Evolutionary conservation across 495 filamentous ascomycete genomes (phyloP).

Genomic region (Penicilliopsis zonata): DNA sequence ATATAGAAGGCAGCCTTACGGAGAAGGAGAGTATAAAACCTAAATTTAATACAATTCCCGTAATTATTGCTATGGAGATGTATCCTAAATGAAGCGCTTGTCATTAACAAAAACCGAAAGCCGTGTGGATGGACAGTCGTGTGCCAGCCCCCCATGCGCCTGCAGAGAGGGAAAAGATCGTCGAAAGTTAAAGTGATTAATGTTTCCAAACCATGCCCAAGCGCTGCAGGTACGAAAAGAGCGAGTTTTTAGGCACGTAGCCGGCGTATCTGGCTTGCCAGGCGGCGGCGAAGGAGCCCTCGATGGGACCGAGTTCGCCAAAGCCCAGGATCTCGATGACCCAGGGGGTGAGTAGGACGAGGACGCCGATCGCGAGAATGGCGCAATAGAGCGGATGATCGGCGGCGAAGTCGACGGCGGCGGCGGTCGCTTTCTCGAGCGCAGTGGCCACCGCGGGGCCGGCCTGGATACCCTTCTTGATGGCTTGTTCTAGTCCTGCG

Average conservation of each 20-base stretch:
- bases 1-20: no score
- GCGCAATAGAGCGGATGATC: conserved; percentile 35
- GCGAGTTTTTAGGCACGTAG: conserved; percentile 29
- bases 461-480: conserved; percentile 18
- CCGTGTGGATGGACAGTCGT: no score
- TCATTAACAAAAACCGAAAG: no score
- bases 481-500: conserved; percentile 13
- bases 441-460: conserved; percentile 19
- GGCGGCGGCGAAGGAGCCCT: conserved; percentile 30
- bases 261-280: conserved; percentile 33
- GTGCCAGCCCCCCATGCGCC: no score
- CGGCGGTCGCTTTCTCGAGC: conserved; percentile 15
- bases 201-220: conserved; percentile 27
- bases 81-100: no score
- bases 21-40: no score
- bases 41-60: no score
- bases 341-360: conserved; percentile 31
- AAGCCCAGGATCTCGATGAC: conserved; percentile 37
- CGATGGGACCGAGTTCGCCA: conserved; percentile 31
- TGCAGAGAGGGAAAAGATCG: no score
- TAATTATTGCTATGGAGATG: no score
- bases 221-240: conserved; percentile 41
- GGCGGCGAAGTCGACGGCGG: conserved; percentile 19
- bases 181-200: neutral
- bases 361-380: conserved; percentile 37